Evolutionary conservation across 352 stramenopile genomes (phyloP), one percentile per base, ranked within the genome.

Genomic region (Pythium oligandrum): DNA sequence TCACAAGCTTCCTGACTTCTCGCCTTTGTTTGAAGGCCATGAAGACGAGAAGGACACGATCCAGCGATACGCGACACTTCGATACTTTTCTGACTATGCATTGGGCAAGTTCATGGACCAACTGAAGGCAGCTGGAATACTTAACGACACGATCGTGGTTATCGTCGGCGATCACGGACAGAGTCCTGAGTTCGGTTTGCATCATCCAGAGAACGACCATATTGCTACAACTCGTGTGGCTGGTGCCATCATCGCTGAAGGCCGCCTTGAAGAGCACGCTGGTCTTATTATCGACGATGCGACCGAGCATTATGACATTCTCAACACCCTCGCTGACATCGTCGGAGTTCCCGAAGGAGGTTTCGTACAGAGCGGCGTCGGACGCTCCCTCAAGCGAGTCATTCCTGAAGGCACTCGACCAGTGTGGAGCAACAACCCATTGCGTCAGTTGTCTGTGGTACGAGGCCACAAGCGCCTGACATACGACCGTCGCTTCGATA

Each of bases 101-200:
- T 54, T 86, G 4, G 75, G 75, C 7, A 70, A 71, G 31, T 86
- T 86, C 44, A 43, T 86, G 26, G 71, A 86, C 10, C 64, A 59
- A 1, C 77, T 86, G 75, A 34, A 70, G 2, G 47, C 45, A 7
- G 44, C 70, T 3, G 68, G 71, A 0, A 38, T 83, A 4, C 58
- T 86, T 34, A 72, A 86, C 40, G 65, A 83, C 44, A 83, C 70
- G 35, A 73, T 86, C 40, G 63, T 86, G 1, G 52, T 86, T 11
- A 64, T 86, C 38, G 63, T 73, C 7, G 75, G 75, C 0, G 71
- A 83, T 44, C 70, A 86, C 53, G 72, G 75, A 0, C 64, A 81
- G 11, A 71, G 46, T 26, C 71, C 75, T 2, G 72, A 83, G 55
- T 56, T 61, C 11, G 72, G 70, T 1, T 39, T 66, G 0, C 40